A percentile compares a stretch with the other conserved stretches of the same genome.
phyloP scores from a whole-genome alignment of 306 rosid genomes.

The Prunus salicina region DNA sequence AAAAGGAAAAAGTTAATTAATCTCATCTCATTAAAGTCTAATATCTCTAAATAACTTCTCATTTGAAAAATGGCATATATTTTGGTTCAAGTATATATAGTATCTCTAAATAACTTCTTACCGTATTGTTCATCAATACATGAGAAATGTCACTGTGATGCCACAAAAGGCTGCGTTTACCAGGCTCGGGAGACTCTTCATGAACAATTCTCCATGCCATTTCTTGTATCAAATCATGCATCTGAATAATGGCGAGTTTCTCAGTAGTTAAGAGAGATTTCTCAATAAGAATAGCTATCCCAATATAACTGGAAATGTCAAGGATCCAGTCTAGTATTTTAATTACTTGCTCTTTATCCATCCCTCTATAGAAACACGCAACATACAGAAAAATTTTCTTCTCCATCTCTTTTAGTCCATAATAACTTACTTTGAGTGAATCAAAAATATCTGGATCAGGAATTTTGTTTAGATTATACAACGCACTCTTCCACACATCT shows the following conservation, averaged over 20 bases:
- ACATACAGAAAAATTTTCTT: neutral
- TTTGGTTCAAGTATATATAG: too few relatives aligned
- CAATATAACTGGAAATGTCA: too few relatives aligned
- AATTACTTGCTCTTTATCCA: slow-evolving; percentile 5
- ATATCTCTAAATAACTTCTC: too few relatives aligned
- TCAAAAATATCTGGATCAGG: too few relatives aligned
- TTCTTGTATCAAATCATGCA: slow-evolving; percentile 41
- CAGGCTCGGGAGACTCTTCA: slow-evolving; percentile 7
- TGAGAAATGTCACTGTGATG: neutral
- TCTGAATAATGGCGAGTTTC: neutral
- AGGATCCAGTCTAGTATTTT: slow-evolving; percentile 3
- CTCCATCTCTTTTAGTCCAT: slow-evolving; percentile 18
- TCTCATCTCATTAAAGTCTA: neutral
- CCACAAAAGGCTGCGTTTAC: slow-evolving; percentile 20
- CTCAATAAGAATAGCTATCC: too few relatives aligned
- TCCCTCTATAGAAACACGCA: slow-evolving; percentile 7
- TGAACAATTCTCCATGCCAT: slow-evolving; percentile 33
- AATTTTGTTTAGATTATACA: too few relatives aligned
- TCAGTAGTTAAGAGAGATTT: neutral
- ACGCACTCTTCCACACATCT: too few relatives aligned
- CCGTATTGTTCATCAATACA: neutral
- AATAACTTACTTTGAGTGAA: too few relatives aligned
- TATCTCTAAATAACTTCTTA: neutral
- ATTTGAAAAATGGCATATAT: too few relatives aligned
- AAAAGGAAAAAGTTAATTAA: neutral